Evolutionary conservation across 1,139 yeast genomes (phyloP).

Genomic region (Eremothecium coryli): DNA sequence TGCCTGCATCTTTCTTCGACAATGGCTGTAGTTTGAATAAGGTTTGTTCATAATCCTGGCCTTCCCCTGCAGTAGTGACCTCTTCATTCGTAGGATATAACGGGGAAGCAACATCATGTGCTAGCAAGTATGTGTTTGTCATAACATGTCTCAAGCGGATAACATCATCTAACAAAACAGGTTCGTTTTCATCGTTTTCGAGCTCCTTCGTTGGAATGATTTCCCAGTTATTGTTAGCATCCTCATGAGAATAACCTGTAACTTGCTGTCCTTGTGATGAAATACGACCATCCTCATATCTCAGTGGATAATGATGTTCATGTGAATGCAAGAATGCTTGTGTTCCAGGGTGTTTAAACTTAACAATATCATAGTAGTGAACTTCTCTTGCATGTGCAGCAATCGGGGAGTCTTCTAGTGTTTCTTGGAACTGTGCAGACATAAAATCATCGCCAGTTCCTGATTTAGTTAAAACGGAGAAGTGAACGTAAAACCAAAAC

Average conservation of each 20-base stretch:
- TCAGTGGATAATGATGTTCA: conserved; percentile 60
- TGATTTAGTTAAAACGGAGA: conserved; percentile 65
- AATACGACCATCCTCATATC: conserved; percentile 93
- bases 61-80: conserved; percentile 58
- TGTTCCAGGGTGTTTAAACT: conserved; percentile 70
- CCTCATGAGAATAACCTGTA: conserved; percentile 55
- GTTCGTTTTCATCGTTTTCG: conserved; percentile 36
- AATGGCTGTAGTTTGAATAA: conserved; percentile 64
- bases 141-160: conserved; percentile 75
- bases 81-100: conserved; percentile 84
- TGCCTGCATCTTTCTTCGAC: conserved; percentile 42
- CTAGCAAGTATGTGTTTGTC: conserved; percentile 67
- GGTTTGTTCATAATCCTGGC: conserved; percentile 60
- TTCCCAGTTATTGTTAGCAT: conserved; percentile 77
- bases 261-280: conserved; percentile 96
- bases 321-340: conserved; percentile 78
- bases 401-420: conserved; percentile 72
- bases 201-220: conserved; percentile 54
- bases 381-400: conserved; percentile 64
- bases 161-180: conserved; percentile 52
- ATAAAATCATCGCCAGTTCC: conserved; percentile 96
- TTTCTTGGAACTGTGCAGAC: conserved; percentile 89
- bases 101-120: conserved; percentile 99
- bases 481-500: conserved; percentile 92
- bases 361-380: conserved; percentile 65